Conservation (phyloP, 2,329 filamentous ascomycete genomes). For the Trichoderma sp. region DNA sequence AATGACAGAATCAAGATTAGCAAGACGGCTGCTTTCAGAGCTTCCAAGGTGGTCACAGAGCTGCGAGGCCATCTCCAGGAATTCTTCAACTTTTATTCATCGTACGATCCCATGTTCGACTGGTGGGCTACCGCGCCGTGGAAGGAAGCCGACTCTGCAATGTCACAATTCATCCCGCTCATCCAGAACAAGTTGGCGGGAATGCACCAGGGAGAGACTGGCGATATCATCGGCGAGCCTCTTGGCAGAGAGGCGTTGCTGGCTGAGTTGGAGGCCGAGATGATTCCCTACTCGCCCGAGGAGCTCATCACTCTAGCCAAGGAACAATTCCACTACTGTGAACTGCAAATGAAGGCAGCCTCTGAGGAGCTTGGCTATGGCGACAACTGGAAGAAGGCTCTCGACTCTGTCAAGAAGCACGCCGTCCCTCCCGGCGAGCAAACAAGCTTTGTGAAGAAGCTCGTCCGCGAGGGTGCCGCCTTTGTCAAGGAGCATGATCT, state of each 20-base stretch:
- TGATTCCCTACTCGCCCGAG: slow-evolving; percentile 60
- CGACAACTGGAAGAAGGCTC: slow-evolving; percentile 52
- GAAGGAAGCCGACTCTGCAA: slow-evolving; percentile 37
- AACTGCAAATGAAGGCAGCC: slow-evolving; percentile 54
- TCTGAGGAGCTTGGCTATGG: slow-evolving; percentile 50
- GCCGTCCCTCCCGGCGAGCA: slow-evolving; percentile 57
- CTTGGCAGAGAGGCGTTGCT: slow-evolving; percentile 54
- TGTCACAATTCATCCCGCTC: slow-evolving; percentile 39
- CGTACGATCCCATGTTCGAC: slow-evolving; percentile 57
- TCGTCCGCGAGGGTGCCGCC: slow-evolving; percentile 52
- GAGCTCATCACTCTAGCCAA: slow-evolving; percentile 55
- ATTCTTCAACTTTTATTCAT: slow-evolving; percentile 52
- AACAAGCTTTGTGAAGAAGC: slow-evolving; percentile 50
- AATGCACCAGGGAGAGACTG: slow-evolving; percentile 43
- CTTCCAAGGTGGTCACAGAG: slow-evolving; percentile 44
- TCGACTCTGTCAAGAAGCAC: slow-evolving; percentile 57
- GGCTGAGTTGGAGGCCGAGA: slow-evolving; percentile 55
- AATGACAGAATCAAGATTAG: slow-evolving; percentile 37
- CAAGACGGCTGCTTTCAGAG: slow-evolving; percentile 49
- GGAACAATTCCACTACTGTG: slow-evolving; percentile 57
- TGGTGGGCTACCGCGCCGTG: slow-evolving; percentile 57
- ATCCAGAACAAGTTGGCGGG: slow-evolving; percentile 49
- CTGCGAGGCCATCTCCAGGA: slow-evolving; percentile 47
- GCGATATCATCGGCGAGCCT: slow-evolving; percentile 58
- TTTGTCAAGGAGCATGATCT: slow-evolving; percentile 57